These are phyloP conservation scores for Lactuca sativa DNA, from an alignment of 129 eudicot genomes.

Conservation along the genomic window DNA sequence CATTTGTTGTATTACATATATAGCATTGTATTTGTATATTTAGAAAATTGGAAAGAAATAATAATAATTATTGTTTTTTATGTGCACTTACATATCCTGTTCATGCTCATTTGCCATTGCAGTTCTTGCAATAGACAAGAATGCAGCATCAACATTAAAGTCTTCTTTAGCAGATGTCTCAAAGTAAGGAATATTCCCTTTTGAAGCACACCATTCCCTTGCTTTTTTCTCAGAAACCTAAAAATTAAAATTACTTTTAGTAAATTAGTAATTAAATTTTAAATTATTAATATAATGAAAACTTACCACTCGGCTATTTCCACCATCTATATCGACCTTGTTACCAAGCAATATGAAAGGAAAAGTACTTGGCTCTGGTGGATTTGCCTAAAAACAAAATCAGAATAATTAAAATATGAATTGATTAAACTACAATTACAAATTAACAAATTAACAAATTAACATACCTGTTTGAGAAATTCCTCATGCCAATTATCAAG, in stretches of 20 bases:
- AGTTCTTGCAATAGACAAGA: conserved; percentile 74
- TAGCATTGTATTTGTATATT: too few relatives aligned
- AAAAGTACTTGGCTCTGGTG: conserved; percentile 76
- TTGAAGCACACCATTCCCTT: conserved; percentile 94
- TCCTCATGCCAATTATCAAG: conserved; percentile 98
- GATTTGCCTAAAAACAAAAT: conserved; percentile 68
- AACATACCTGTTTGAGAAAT: conserved; percentile 81
- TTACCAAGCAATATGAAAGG: conserved; percentile 93
- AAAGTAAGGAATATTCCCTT: conserved; percentile 90
- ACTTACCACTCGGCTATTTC: conserved; percentile 96
- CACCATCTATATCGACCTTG: conserved; percentile 98
- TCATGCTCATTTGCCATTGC: conserved; percentile 92
- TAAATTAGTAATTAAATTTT: not conserved
- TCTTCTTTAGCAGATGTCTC: conserved; percentile 99
- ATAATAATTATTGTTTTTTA: not conserved
- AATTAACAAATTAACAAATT: not conserved
- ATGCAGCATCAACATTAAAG: conserved; percentile 81
- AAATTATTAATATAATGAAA: not conserved
- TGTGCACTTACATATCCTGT: conserved; percentile 82
- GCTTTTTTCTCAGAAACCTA: conserved; percentile 96
- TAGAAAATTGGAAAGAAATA: too few relatives aligned
- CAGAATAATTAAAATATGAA: not conserved
- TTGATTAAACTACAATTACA: not conserved
- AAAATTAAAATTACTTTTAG: conserved; percentile 16
- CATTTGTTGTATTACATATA: too few relatives aligned